Evolutionary conservation across 768 basidiomycete species (phyloP).

Genomic region (Phlegmacium glaucopus): DNA sequence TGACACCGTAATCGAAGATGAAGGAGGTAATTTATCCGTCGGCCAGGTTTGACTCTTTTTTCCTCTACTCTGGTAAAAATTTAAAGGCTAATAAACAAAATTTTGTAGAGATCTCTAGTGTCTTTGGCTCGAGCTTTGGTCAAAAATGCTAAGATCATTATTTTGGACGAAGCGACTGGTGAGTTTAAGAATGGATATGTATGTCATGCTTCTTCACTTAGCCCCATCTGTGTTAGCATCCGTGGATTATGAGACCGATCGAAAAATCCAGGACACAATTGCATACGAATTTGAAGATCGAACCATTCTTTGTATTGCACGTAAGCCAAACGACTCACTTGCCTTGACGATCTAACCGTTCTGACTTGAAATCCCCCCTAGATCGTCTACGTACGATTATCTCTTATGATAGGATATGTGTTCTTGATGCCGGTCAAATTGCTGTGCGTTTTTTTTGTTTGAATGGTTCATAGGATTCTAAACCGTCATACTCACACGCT

Average conservation of each 20-base stretch:
- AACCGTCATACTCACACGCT: background rate
- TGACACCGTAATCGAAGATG: slow-evolving; percentile 82
- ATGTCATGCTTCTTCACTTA: background rate
- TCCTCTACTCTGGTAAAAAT: too few species aligned
- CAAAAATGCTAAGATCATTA: slow-evolving; percentile 78
- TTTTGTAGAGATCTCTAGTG: slow-evolving; percentile 67
- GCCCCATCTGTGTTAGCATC: slow-evolving; percentile 44
- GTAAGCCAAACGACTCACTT: slow-evolving; percentile 41
- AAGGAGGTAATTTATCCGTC: slow-evolving; percentile 81
- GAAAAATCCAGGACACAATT: slow-evolving; percentile 90
- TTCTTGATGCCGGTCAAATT: slow-evolving; percentile 78
- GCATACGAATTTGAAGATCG: slow-evolving; percentile 77
- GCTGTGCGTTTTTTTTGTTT: slow-evolving; percentile 50
- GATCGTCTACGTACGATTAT: slow-evolving; percentile 88
- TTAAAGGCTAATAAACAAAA: too few species aligned
- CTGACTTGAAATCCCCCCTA: slow-evolving; percentile 19
- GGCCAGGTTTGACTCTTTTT: slow-evolving; percentile 51
- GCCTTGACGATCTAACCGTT: too few species aligned
- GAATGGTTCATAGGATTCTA: background rate
- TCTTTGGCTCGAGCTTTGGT: slow-evolving; percentile 88
- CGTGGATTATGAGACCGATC: slow-evolving; percentile 87
- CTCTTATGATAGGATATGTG: slow-evolving; percentile 84
- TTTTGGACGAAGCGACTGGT: slow-evolving; percentile 90
- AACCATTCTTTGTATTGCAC: slow-evolving; percentile 86
- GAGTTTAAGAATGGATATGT: slow-evolving; percentile 7